Percentiles rank a stretch among this genome's conserved stretches.
Evolutionary conservation across 176 grass and related monocot genomes (phyloP).

Genomic region (Hordeum marinum): DNA sequence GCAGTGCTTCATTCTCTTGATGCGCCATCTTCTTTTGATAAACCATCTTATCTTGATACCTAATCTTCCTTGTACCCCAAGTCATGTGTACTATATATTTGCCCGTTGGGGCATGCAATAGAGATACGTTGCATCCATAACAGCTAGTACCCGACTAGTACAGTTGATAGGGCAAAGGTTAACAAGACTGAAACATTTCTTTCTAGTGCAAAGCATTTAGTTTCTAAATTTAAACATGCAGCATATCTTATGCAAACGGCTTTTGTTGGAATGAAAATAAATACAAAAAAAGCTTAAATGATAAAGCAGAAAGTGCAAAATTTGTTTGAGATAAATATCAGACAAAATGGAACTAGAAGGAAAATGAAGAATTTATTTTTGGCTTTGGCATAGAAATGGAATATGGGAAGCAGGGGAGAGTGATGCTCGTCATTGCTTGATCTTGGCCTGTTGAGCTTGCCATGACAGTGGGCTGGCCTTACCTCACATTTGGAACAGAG

Average conservation of each 20-base stretch:
- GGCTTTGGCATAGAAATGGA: background rate
- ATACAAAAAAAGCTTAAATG: background rate
- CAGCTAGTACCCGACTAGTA: background rate
- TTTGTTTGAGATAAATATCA: background rate
- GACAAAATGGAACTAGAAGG: background rate
- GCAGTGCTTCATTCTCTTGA: too few relatives aligned
- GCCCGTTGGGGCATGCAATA: too few relatives aligned
- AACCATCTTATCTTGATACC: too few relatives aligned
- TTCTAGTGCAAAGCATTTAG: background rate
- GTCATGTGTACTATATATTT: too few relatives aligned
- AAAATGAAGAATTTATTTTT: background rate
- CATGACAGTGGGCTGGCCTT: background rate
- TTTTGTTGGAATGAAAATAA: constrained; percentile 2
- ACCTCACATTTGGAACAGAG: background rate
- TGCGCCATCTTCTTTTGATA: too few relatives aligned
- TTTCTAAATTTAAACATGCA: background rate
- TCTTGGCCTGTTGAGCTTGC: background rate
- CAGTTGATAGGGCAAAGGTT: constrained; percentile 2
- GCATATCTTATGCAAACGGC: background rate
- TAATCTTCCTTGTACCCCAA: too few relatives aligned
- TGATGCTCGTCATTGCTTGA: background rate
- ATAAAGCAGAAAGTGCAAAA: background rate
- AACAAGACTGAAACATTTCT: background rate
- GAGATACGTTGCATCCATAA: too few relatives aligned
- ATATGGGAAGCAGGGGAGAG: background rate